Conservation (phyloP, 2,329 filamentous ascomycete species). For the Colletotrichum echinochloae region DNA sequence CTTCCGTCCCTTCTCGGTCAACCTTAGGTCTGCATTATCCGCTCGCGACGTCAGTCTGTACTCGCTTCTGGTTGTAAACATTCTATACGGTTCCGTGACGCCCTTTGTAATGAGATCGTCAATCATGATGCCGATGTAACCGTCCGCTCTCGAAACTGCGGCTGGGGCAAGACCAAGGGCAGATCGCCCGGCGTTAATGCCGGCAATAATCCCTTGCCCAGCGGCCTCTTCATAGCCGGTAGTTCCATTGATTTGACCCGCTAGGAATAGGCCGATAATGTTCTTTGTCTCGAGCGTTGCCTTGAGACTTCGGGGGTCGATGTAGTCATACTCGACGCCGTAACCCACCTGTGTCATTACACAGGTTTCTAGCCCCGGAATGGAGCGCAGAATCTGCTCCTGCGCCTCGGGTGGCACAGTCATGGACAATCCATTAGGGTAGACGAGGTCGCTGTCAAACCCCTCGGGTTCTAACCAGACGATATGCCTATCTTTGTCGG, state of each 20-base stretch:
- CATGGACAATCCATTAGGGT: conserved; percentile 98
- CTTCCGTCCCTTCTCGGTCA: conserved; percentile 81
- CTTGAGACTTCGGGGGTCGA: conserved; percentile 89
- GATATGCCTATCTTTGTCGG: conserved; percentile 83
- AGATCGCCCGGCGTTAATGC: conserved; percentile 91
- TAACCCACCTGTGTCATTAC: conserved; percentile 96
- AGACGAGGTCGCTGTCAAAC: conserved; percentile 88
- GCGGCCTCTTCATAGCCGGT: conserved; percentile 98
- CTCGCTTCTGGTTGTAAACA: conserved; percentile 97
- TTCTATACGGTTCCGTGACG: conserved; percentile 95
- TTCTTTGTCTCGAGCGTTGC: conserved; percentile 95
- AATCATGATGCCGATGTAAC: conserved; percentile 98
- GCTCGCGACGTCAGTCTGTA: conserved; percentile 93
- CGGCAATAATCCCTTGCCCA: conserved; percentile 90
- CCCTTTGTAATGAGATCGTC: conserved; percentile 98
- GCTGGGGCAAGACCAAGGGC: conserved; percentile 75
- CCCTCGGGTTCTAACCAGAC: conserved; percentile 98
- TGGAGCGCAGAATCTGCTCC: conserved; percentile 84
- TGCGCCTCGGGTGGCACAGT: conserved; percentile 92
- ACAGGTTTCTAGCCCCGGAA: conserved; percentile 88
- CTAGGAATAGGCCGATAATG: conserved; percentile 88
- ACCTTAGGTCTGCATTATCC: conserved; percentile 91
- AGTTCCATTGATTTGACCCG: conserved; percentile 97
- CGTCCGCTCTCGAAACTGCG: conserved; percentile 82
- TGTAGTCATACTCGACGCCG: conserved; percentile 98